Conservation (phyloP, 495 filamentous ascomycete species). For the Annulohypoxylon moriforme region DNA sequence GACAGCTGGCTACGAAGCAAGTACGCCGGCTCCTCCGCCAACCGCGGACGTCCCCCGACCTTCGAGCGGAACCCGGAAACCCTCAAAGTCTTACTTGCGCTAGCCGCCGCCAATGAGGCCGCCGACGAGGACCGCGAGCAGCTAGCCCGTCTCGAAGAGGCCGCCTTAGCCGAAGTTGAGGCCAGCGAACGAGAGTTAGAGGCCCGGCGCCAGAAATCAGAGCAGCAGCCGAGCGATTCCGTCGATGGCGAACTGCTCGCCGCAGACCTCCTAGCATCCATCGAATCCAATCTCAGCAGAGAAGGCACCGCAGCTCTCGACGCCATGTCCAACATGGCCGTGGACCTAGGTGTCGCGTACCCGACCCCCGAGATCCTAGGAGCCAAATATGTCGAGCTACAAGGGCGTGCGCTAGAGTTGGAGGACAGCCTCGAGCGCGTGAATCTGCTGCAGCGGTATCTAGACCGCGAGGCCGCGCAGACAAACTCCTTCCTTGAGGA, state of each 20-base stretch:
- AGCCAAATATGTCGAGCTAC: constrained; percentile 51
- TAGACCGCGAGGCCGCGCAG: constrained; percentile 49
- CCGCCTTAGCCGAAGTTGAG: constrained; percentile 65
- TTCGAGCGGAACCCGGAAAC: constrained; percentile 92
- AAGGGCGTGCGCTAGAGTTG: constrained; percentile 51
- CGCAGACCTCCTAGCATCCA: constrained; percentile 45
- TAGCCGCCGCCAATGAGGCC: constrained; percentile 80
- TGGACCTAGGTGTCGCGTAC: constrained; percentile 47
- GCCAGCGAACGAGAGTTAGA: constrained; percentile 56
- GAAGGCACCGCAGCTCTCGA: constrained; percentile 59
- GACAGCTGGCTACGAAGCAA: constrained; percentile 81
- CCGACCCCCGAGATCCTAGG: constrained; percentile 52
- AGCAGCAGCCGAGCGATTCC: constrained; percentile 4
- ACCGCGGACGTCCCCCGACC: constrained; percentile 52
- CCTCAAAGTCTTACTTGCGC: constrained; percentile 76
- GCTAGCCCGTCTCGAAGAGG: constrained; percentile 68
- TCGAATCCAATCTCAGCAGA: constrained; percentile 54
- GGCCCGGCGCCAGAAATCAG: background rate
- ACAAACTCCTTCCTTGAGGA: constrained; percentile 48
- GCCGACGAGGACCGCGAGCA: constrained; percentile 80
- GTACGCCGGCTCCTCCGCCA: constrained; percentile 56
- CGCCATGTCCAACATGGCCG: constrained; percentile 54
- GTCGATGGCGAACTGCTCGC: constrained; percentile 32
- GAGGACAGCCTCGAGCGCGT: constrained; percentile 58
- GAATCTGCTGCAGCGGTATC: constrained; percentile 53